Percentiles rank a stretch among this genome's conserved stretches.
phyloP scores from a whole-genome alignment of 2,329 filamentous ascomycete species.

The Calonectria pseudoreteaudii region DNA sequence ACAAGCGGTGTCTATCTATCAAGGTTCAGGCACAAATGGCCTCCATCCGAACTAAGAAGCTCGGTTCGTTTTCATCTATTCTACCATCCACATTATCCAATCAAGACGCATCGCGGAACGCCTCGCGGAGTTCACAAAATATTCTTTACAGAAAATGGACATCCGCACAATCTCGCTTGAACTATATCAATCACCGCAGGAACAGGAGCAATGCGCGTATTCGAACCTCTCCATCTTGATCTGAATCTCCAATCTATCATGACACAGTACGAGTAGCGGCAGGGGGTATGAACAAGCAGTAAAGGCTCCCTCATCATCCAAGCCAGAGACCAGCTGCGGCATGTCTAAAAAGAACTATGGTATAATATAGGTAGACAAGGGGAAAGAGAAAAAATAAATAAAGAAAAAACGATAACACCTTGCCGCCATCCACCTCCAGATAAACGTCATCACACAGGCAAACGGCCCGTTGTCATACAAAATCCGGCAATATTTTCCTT shows the following conservation, averaged over 20 bases:
- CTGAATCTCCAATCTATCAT: slow-evolving; percentile 38
- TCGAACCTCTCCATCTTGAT: slow-evolving; percentile 21
- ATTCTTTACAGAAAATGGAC: not conserved
- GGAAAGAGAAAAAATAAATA: not conserved
- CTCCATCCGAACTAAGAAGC: not conserved
- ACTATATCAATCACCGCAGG: not conserved
- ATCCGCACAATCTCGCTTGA: not conserved
- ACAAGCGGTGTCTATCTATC: not conserved
- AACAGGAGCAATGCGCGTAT: not conserved
- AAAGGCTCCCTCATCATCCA: slow-evolving; percentile 14
- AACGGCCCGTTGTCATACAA: slow-evolving; percentile 2
- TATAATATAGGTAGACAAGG: not conserved
- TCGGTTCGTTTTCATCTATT: not conserved
- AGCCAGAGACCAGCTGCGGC: slow-evolving; percentile 6
- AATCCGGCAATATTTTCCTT: slow-evolving; percentile 4
- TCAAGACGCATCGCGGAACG: not conserved
- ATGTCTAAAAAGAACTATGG: slow-evolving; percentile 7
- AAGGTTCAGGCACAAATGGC: not conserved
- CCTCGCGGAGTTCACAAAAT: not conserved
- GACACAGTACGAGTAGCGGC: slow-evolving; percentile 26
- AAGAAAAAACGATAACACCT: not conserved
- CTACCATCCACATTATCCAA: not conserved
- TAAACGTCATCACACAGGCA: slow-evolving; percentile 1
- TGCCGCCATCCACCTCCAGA: slow-evolving; percentile 1
- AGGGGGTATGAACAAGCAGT: slow-evolving; percentile 29